Evolutionary conservation across 2,329 filamentous ascomycete species (phyloP), one percentile per base, ranked within the genome.

Genomic region (Dactylellina leptospora): DNA sequence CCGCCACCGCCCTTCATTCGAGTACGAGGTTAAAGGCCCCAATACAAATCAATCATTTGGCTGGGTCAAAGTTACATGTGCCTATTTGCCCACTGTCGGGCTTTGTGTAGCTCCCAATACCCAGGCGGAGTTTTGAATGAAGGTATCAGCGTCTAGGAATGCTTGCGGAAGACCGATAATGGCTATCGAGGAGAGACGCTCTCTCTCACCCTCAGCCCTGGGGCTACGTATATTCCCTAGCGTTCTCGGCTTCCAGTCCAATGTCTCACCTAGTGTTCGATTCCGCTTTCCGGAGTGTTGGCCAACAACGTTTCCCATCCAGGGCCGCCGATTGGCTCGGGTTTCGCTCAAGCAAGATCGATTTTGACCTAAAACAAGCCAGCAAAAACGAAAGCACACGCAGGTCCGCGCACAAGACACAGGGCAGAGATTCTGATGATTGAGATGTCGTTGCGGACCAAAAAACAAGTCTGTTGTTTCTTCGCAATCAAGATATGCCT

Each of bases 251-350:
- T 30, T 56, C 60, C 38, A 48, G 40, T 33, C 38, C 23, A 16
- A 50, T 36, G 50, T 62, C 40, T 47, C 22, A 61, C 33, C 48
- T 40, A 61, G 55, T 53, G 53, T 38, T 53, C 30, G 25, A 18
- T 70, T 70, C 64, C 64, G 55, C 40, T 50, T 61, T 51, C 62
- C 53, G 62, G 38, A 45, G 62, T 38, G 55, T 62, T 61, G 58
- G 50, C 20, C 42, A 30, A 45, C 66, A 71, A 71, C 66, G 58
- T 63, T 71, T 62, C 40, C 44, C 58, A 63, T 58, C 59, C 51
- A 59, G 53, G 23, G 4, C 18, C 58, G 33, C 66, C 66, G 51
- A 71, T 71, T 71, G 66, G 66, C 53, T 54, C 47, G 54, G 45
- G 25, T 4, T 33, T 27, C 48, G 33, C 55, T 40, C 58, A 13